These are phyloP conservation scores for Xanthoconium separans DNA, from an alignment of 1,284 basidiomycete species.

Conservation along the genomic window DNA sequence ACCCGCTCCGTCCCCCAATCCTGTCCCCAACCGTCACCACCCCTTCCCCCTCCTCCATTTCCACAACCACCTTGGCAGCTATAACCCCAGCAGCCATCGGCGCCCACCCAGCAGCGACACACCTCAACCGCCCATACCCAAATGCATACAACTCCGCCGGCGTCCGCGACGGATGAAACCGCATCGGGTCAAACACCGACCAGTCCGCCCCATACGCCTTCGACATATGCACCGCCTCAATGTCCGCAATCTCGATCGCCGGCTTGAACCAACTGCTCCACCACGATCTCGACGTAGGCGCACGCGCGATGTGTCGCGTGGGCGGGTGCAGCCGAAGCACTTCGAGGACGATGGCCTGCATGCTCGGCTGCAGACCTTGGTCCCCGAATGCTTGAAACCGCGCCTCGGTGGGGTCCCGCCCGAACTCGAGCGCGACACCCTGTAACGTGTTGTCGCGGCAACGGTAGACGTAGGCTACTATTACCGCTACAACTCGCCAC, in stretches of 20 bases:
- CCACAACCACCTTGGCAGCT: slow-evolving; percentile 39
- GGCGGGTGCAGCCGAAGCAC: slow-evolving; percentile 55
- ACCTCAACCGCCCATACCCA: slow-evolving; percentile 45
- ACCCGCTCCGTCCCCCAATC: slow-evolving; percentile 29
- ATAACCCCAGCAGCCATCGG: slow-evolving; percentile 50
- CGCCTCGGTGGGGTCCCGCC: slow-evolving; percentile 32
- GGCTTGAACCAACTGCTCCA: slow-evolving; percentile 18
- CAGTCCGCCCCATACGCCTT: slow-evolving; percentile 40
- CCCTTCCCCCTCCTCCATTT: slow-evolving; percentile 26
- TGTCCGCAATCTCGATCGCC: slow-evolving; percentile 38
- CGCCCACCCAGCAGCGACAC: slow-evolving; percentile 51
- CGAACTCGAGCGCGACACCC: slow-evolving; percentile 33
- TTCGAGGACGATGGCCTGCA: slow-evolving; percentile 45
- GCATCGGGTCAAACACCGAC: slow-evolving; percentile 41
- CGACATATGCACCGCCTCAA: slow-evolving; percentile 42
- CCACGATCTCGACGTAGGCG: slow-evolving; percentile 6
- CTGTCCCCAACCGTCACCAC: slow-evolving; percentile 20
- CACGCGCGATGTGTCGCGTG: slow-evolving; percentile 46
- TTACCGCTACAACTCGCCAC: slow-evolving; percentile 58
- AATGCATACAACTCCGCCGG: slow-evolving; percentile 39
- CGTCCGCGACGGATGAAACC: slow-evolving; percentile 34
- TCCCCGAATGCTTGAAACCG: slow-evolving; percentile 32
- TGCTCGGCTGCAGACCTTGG: slow-evolving; percentile 30
- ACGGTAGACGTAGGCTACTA: slow-evolving; percentile 32
- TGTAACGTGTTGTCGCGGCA: slow-evolving; percentile 24